Evolutionary conservation across 2,329 filamentous ascomycete genomes (phyloP), one percentile per base, ranked within the genome.

Genomic region (Stemphylium vesicarium): DNA sequence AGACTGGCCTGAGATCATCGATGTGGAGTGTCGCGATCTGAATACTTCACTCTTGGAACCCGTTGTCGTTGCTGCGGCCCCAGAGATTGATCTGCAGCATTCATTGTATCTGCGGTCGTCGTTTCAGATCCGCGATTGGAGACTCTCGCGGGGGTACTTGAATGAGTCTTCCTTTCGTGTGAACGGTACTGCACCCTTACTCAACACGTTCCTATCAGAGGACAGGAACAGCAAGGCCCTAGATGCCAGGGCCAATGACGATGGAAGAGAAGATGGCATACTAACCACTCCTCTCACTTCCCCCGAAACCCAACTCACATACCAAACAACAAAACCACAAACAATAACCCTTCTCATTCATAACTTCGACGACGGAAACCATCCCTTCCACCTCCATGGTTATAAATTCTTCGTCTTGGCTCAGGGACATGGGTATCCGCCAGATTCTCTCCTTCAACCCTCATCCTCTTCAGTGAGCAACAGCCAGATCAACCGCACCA

Each of bases 111-210:
- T 88, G 2, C 80, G 83, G 2, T 80, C 82, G 3, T 86, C 84
- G 55, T 82, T 88, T 54, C 82, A 85, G 62, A 87, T 87, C 54
- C 82, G 84, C 22, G 78, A 80, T 53, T 86, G 84, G 78, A 77
- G 81, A 1, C 77, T 88, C 0, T 80, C 83, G 53, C 79, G 85
- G 7, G 85, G 84, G 1, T 84, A 82, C 62, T 80, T 88, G 65
- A 88, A 88, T 68, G 66, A 73, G 11, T 83, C 80, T 13, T 84
- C 82, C 1, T 85, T 82, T 72, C 79, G 81, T 4, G 75, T 81
- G 0, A 73, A 83, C 57, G 69, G 80, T 0, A 66, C 66, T 11
- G 75, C 77, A 11, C 85, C 85, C 1, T 80, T 78, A 0, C 72
- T 87, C 9, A 76, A 83, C 57, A 79, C 82, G 1, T 69, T 82